phyloP scores from a whole-genome alignment of 371 early-diverging fungal genomes.

The Lichtheimia corymbifera region DNA sequence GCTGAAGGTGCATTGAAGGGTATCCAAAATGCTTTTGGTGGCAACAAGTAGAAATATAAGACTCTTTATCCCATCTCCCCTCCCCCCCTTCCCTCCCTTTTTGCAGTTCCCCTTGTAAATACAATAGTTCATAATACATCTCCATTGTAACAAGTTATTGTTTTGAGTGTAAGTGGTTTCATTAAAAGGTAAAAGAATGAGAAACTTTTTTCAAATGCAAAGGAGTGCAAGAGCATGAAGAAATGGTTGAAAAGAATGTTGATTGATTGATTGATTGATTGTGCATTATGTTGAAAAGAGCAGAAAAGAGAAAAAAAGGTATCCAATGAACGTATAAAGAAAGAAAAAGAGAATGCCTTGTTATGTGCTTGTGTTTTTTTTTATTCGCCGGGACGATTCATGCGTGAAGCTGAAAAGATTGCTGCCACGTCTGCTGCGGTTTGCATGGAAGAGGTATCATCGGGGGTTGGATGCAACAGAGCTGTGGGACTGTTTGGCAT shows the following conservation, averaged over 20 bases:
- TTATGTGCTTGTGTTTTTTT: not conserved
- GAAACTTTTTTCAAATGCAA: no score
- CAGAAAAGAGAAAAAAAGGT: not conserved
- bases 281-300: not conserved
- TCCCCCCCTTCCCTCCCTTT: no score
- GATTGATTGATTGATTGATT: not conserved
- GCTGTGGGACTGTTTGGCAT: not conserved
- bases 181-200: not conserved
- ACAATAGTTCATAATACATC: no score
- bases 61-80: not conserved
- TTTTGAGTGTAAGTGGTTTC: not conserved
- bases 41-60: slow-evolving; percentile 5
- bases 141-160: not conserved
- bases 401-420: slow-evolving; percentile 6
- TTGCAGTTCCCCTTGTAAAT: no score
- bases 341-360: no score
- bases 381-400: not conserved
- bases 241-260: not conserved
- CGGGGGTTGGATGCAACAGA: not conserved
- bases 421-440: slow-evolving; percentile 1
- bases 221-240: not conserved
- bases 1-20: slow-evolving; percentile 32
- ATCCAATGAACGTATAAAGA: no score
- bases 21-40: slow-evolving; percentile 27
- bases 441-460: slow-evolving; percentile 2